Base-by-base conservation (phyloP, 2,329 filamentous ascomycete species). In the Trichoderma sp. region DNA sequence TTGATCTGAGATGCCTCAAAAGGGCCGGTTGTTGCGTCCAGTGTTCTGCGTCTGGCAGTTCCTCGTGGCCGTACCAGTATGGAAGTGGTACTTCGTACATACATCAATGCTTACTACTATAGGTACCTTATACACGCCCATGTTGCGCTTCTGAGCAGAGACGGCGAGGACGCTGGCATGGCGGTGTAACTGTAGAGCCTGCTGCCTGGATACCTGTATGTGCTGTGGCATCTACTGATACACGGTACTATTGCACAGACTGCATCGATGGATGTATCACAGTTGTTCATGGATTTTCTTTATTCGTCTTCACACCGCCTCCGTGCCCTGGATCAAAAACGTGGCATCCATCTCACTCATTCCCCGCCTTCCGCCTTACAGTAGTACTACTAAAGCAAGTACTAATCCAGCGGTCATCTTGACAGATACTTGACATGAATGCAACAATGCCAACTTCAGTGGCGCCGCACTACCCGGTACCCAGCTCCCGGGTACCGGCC, bases 391-490 rank as follows among this genome's bases (percentile, higher is more conserved):
- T n/a, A n/a, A n/a, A n/a, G n/a, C n/a, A n/a, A n/a, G n/a, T n/a
- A n/a, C n/a, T n/a, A n/a, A n/a, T n/a, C n/a, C n/a, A 7, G 29
- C 7, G 7, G 29, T 29, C 42, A 19, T 48, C 42, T 22, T 13
- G 42, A 48, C 42, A 52, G 25, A 52, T 52, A 52, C 25, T 6
- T 17, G 34, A 54, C 17, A 32, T 34, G 8, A 32, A 54, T 22
- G 35, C 22, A 59, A 35, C 35, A 32, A 27, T n/a, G 29, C 15
- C 45, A 22, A 34, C 32, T 22, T 39, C 48, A n/a, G 61, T 64
- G 61, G 61, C 61, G 61, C 48, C 39, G 52, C 61, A 48, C 61
- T 64, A 64, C 52, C 61, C 37, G 61, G 61, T 56, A 57, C 61
- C 25, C 27, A 53, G 37, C 34, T 32, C 27, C 61, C 19, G 52